Evolutionary conservation across 495 filamentous ascomycete species (phyloP), one percentile per base, ranked within the genome.

Genomic region (Peziza echinospora): DNA sequence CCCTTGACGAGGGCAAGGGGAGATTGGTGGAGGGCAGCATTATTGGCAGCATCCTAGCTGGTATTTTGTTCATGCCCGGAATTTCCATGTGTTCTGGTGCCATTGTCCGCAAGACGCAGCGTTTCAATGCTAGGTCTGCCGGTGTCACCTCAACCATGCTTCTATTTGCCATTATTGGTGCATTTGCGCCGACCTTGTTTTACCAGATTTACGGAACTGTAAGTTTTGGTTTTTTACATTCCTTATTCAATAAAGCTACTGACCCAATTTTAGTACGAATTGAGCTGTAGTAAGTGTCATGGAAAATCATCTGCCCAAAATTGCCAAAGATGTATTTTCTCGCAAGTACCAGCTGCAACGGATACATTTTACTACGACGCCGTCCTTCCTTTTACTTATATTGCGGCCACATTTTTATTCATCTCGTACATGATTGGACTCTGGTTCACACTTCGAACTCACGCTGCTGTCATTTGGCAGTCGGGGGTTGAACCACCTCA

Each of bases 21-120:
- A 75, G 80, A 57, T 70, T 99, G 25, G 89, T 99, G 4, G 89
- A 99, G 62, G 89, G 89, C 16, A 93, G 85, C 63, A 79, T 99
- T 54, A 81, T 99, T 48, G 89, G 89, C 24, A 96, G 87, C 60
- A 93, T 99, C 39, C 93, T 99, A 60, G 89, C 85, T 10, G 89
- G 89, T 61, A 80, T 99, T 47, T 69, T 99, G 43, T 93, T 99
- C 60, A 71, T 99, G 43, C 89, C 89, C 1, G 89, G 89, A n/a
- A 51, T 99, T 16, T 93, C 84, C 47, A 99, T 99, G 89, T 96
- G 91, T 63, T 99, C 93, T 56, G 89, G 89, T 16, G 89, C 91
- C 23, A 78, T 99, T 60, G 92, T 93, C 63, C 77, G 91, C 51
- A 99, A 99, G 63, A 99, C 89, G 0, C 89, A 99, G 57, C 79